phyloP scores from a whole-genome alignment of 192 early-diverging fungal species.

The Podila horticola region DNA sequence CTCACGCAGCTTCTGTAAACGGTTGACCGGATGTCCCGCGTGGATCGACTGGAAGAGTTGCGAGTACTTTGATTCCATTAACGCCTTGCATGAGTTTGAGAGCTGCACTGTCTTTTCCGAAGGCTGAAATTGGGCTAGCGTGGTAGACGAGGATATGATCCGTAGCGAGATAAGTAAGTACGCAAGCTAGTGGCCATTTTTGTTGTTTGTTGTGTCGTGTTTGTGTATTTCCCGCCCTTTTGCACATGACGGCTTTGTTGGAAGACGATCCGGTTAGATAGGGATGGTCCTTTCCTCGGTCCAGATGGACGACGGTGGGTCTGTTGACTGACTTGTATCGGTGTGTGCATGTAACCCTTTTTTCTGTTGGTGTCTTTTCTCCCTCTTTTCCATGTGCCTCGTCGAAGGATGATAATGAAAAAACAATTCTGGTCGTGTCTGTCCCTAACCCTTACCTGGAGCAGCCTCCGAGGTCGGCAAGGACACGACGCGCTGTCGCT shows the following conservation, averaged over 20 bases:
- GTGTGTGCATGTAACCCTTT: background rate
- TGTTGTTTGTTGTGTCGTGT: background rate
- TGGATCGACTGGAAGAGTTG: conserved; percentile 38
- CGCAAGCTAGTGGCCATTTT: background rate
- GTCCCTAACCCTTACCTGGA: conserved; percentile 13
- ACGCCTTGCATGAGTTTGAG: conserved; percentile 34
- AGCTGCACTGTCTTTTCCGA: conserved; percentile 42
- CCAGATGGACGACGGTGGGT: too few species aligned
- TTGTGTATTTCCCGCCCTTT: background rate
- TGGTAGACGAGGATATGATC: background rate
- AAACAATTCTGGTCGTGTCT: too few species aligned
- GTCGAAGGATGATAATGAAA: too few species aligned
- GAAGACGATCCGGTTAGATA: background rate
- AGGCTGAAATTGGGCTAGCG: conserved; percentile 28
- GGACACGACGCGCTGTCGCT: conserved; percentile 40
- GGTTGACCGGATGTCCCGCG: conserved; percentile 34
- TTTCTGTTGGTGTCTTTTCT: background rate
- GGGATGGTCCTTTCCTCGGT: background rate
- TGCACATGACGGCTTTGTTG: conserved; percentile 6
- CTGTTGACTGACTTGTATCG: too few species aligned
- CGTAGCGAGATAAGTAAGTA: too few species aligned
- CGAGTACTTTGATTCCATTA: conserved; percentile 27
- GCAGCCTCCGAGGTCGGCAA: conserved; percentile 19
- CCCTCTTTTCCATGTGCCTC: too few species aligned
- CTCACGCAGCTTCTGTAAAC: conserved; percentile 19